Percentiles rank a stretch among this genome's conserved stretches.
Conservation (phyloP, 306 rosid species). For the Sindora glabra region DNA sequence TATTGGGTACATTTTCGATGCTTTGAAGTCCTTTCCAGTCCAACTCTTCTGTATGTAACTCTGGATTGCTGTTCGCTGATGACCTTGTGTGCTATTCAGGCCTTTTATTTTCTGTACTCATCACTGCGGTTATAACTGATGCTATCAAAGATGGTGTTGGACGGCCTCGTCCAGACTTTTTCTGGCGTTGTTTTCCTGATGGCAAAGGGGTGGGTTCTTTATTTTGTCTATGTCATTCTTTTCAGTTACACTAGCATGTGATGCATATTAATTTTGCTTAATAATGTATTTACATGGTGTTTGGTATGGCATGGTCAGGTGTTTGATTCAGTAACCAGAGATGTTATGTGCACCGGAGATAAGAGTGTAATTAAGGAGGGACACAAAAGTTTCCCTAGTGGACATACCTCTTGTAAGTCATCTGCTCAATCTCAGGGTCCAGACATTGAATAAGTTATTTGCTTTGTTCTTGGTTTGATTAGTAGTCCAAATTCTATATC, state of each 20-base stretch:
- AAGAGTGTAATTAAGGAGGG: conserved; percentile 73
- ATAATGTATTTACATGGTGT: too few relatives aligned
- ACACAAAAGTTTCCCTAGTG: conserved; percentile 95
- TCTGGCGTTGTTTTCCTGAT: conserved; percentile 94
- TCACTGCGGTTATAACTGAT: conserved; percentile 79
- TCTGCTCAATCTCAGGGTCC: too few relatives aligned
- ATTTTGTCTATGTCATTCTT: not conserved
- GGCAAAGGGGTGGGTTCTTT: conserved; percentile 52
- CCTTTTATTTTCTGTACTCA: conserved; percentile 64
- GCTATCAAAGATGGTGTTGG: conserved; percentile 82
- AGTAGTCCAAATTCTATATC: too few relatives aligned
- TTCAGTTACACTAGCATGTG: too few relatives aligned
- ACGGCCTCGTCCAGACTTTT: conserved; percentile 95
- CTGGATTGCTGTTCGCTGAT: too few relatives aligned
- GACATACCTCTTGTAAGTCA: conserved; percentile 91
- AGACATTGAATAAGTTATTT: too few relatives aligned
- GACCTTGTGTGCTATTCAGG: conserved; percentile 30
- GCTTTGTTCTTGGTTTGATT: too few relatives aligned
- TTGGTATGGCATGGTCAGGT: conserved; percentile 75
- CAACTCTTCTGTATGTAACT: not conserved
- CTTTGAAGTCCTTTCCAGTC: too few relatives aligned
- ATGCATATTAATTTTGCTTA: too few relatives aligned
- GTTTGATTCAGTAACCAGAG: too few relatives aligned
- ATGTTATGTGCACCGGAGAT: conserved; percentile 74
- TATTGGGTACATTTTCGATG: conserved; percentile 52